Conservation (phyloP, 2,329 filamentous ascomycete species). For the Colletotrichum noveboracense region DNA sequence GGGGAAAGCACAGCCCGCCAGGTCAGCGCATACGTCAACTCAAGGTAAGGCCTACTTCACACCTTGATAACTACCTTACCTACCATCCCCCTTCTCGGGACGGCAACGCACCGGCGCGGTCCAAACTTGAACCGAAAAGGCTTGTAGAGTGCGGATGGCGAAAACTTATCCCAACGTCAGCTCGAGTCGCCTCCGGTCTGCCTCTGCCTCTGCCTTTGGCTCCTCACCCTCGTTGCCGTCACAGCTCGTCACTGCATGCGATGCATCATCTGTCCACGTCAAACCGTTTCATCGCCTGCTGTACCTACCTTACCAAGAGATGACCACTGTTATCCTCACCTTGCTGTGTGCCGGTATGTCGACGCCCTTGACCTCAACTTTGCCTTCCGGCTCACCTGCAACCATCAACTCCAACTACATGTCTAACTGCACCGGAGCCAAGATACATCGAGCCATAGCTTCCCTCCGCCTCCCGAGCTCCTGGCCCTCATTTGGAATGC, state of each 20-base stretch:
- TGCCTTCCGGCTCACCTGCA: background rate
- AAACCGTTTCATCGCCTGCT: background rate
- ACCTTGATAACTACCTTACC: background rate
- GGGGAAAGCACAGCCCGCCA: background rate
- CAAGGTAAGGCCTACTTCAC: background rate
- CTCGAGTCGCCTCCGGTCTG: background rate
- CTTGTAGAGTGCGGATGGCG: background rate
- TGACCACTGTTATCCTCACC: background rate
- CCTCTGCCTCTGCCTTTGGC: background rate
- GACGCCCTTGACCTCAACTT: background rate
- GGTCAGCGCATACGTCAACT: background rate
- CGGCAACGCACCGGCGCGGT: conserved; percentile 2
- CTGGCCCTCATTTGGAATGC: conserved; percentile 1
- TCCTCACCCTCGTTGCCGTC: background rate
- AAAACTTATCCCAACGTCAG: conserved; percentile 15
- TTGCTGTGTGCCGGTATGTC: background rate
- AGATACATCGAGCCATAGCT: background rate
- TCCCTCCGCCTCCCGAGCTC: background rate
- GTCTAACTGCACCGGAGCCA: background rate
- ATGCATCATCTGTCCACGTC: background rate
- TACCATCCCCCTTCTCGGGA: background rate
- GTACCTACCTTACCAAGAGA: background rate
- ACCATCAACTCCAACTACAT: background rate
- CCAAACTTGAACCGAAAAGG: background rate
- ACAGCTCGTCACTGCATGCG: background rate